These are phyloP conservation scores for Backusella westeae DNA, from an alignment of 192 early-diverging fungal species.

Conservation along the genomic window DNA sequence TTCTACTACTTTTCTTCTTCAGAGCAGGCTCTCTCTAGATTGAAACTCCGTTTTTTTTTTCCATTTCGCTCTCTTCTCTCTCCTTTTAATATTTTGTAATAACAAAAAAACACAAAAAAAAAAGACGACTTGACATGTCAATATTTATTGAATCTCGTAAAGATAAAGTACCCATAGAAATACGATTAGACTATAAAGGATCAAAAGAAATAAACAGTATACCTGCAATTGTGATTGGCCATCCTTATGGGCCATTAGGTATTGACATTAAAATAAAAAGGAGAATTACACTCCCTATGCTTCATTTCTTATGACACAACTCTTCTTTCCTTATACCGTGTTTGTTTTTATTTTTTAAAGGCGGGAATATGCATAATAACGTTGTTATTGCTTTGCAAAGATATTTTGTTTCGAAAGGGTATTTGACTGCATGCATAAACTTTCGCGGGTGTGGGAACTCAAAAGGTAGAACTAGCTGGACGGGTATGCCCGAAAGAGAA, in stretches of 20 bases:
- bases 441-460: conserved; percentile 23
- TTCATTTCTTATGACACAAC: neutral
- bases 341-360: conserved; percentile 8
- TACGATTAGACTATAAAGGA: neutral
- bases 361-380: conserved; percentile 25
- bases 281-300: neutral
- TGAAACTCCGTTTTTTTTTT: neutral
- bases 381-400: conserved; percentile 18
- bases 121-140: neutral
- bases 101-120: neutral
- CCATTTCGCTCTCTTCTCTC: neutral
- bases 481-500: conserved; percentile 24
- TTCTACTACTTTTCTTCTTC: neutral
- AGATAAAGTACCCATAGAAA: conserved; percentile 8
- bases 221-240: conserved; percentile 19
- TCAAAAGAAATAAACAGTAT: neutral
- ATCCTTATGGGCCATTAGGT: conserved; percentile 32
- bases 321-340: neutral
- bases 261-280: neutral
- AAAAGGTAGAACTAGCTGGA: conserved; percentile 27
- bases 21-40: neutral
- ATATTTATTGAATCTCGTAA: conserved; percentile 12
- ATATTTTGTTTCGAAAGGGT: conserved; percentile 14
- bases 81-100: neutral
- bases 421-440: conserved; percentile 17